phyloP scores from a whole-genome alignment of 2,329 filamentous ascomycete species.

The Bipolaris victoriae region DNA sequence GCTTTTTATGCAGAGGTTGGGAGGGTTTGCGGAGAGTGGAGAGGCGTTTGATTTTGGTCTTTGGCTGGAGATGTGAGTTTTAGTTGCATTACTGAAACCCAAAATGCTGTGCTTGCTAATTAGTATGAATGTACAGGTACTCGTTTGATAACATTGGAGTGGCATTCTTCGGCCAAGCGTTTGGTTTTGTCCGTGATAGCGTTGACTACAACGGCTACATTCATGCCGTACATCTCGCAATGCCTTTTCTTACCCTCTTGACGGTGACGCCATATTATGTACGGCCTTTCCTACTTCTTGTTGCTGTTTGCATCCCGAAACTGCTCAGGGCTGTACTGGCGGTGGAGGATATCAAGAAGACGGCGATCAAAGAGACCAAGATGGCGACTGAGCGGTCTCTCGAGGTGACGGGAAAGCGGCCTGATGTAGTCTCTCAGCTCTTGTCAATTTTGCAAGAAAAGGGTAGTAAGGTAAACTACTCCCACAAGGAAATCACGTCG shows the following conservation, averaged over 20 bases:
- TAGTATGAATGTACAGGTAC: constrained; percentile 25
- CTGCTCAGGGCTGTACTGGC: constrained; percentile 32
- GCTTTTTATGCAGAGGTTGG: constrained; percentile 20
- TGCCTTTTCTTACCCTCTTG: constrained; percentile 28
- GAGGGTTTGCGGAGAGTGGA: constrained; percentile 19
- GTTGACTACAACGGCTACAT: constrained; percentile 30
- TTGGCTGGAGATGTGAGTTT: constrained; percentile 30
- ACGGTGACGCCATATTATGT: constrained; percentile 20
- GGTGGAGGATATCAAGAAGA: constrained; percentile 22
- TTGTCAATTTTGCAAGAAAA: constrained; percentile 37
- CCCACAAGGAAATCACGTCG: constrained; percentile 33
- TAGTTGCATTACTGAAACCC: not conserved
- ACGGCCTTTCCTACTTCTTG: constrained; percentile 13
- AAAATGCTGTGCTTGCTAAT: not conserved
- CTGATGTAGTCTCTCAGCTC: constrained; percentile 41
- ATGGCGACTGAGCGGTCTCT: constrained; percentile 16
- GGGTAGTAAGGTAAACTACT: constrained; percentile 40
- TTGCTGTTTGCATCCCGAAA: constrained; percentile 23
- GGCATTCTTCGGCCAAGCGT: constrained; percentile 26
- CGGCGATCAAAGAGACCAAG: constrained; percentile 24
- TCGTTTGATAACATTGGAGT: constrained; percentile 18
- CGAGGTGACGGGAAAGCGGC: constrained; percentile 22
- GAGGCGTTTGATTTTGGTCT: constrained; percentile 24
- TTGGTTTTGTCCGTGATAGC: constrained; percentile 30
- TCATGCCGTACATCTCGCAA: constrained; percentile 44